Conservation (phyloP, 495 filamentous ascomycete genomes). For the Penicillium waksmanii region DNA sequence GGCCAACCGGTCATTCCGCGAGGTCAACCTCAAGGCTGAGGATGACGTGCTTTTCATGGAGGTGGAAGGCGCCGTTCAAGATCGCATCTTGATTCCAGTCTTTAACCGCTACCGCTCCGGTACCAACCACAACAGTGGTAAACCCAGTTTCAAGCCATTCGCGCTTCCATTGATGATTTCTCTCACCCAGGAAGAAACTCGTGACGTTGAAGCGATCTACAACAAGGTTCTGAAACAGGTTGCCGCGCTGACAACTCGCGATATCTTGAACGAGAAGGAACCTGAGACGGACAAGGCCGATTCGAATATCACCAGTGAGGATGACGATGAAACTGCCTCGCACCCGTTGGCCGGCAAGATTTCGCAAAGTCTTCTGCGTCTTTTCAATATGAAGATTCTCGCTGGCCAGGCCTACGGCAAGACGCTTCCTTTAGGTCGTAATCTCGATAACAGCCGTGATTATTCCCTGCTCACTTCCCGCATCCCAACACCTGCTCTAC, state of each 20-base stretch:
- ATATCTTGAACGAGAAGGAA: slow-evolving; percentile 56
- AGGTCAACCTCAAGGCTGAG: slow-evolving; percentile 61
- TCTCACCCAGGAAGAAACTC: slow-evolving; percentile 63
- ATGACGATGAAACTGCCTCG: slow-evolving; percentile 64
- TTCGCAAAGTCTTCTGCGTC: slow-evolving; percentile 58
- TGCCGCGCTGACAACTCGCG: slow-evolving; percentile 62
- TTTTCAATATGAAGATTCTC: slow-evolving; percentile 73
- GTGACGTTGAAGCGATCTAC: slow-evolving; percentile 62
- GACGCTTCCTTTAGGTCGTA: slow-evolving; percentile 65
- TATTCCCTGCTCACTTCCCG: slow-evolving; percentile 63
- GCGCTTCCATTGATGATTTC: slow-evolving; percentile 63
- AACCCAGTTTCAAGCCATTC: slow-evolving; percentile 48
- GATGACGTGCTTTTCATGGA: slow-evolving; percentile 80
- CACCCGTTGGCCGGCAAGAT: slow-evolving; percentile 51
- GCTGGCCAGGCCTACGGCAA: slow-evolving; percentile 41
- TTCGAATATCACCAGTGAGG: slow-evolving; percentile 44
- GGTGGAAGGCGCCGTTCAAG: slow-evolving; percentile 69
- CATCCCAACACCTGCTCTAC: slow-evolving; percentile 9
- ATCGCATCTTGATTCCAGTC: slow-evolving; percentile 77
- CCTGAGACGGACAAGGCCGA: slow-evolving; percentile 24
- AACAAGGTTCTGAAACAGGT: slow-evolving; percentile 62
- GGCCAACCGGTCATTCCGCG: slow-evolving; percentile 61
- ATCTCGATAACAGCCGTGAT: slow-evolving; percentile 55
- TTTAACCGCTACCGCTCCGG: slow-evolving; percentile 60
- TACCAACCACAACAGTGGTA: slow-evolving; percentile 32